phyloP scores from a whole-genome alignment of 139 green algal genomes.

The Asterochloris sp. region DNA sequence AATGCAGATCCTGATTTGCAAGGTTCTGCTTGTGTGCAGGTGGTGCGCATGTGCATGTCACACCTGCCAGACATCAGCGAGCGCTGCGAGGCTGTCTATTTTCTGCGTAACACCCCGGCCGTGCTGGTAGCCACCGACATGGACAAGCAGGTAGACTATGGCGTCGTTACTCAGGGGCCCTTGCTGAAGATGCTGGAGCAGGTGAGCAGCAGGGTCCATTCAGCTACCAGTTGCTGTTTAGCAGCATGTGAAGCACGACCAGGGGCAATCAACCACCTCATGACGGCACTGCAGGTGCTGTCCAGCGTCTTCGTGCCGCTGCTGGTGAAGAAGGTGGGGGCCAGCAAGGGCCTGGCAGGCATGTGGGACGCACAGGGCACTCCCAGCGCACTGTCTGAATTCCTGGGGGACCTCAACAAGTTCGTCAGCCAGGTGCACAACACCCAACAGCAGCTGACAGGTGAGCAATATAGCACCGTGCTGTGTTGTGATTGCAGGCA shows the following conservation, averaged over 20 bases:
- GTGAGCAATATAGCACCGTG: not conserved
- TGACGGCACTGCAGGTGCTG: conserved; percentile 7
- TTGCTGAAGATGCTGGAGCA: conserved; percentile 20
- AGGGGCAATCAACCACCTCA: not conserved
- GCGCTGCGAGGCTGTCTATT: conserved; percentile 16
- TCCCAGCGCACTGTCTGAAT: conserved; percentile 3
- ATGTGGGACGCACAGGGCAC: not conserved
- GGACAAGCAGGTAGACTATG: conserved; percentile 7
- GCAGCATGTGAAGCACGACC: not conserved
- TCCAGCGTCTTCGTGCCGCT: conserved; percentile 16
- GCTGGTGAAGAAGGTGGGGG: not conserved
- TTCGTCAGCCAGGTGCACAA: conserved; percentile 15
- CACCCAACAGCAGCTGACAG: conserved; percentile 13
- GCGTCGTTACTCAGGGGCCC: conserved; percentile 3
- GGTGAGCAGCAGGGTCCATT: not conserved
- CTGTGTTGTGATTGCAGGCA: not conserved
- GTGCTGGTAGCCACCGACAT: not conserved
- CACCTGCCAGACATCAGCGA: not conserved
- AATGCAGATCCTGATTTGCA: not conserved
- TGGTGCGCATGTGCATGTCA: conserved; percentile 4
- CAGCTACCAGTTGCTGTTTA: too few relatives aligned
- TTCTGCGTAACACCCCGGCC: conserved; percentile 3
- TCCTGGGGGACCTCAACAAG: conserved; percentile 14
- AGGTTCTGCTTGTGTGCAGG: conserved; percentile 9
- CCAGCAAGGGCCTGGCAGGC: not conserved